Percentiles rank a stretch among this genome's conserved stretches.
Evolutionary conservation across 306 rosid species (phyloP).

Genomic region (barrel medic (Medicago truncatula)): DNA sequence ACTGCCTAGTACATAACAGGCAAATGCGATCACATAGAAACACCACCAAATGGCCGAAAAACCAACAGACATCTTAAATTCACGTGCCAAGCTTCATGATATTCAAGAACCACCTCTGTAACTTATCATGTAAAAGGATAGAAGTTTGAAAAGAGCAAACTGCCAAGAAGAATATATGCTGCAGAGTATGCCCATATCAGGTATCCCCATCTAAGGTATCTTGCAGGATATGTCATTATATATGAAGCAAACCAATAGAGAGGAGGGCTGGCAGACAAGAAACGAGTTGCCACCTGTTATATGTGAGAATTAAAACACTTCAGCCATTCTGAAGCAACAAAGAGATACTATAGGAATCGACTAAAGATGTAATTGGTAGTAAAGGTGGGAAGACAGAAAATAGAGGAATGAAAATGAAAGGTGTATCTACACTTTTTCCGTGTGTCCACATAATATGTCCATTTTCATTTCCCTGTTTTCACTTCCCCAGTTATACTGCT

Average conservation of each 20-base stretch:
- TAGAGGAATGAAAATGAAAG: constrained; percentile 18
- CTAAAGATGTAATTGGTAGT: not conserved
- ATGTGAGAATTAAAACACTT: constrained; percentile 20
- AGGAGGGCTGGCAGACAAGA: constrained; percentile 86
- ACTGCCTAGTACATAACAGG: constrained; percentile 20
- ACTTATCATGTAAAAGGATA: constrained; percentile 82
- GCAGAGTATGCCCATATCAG: constrained; percentile 82
- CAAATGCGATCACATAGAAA: constrained; percentile 24
- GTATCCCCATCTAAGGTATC: constrained; percentile 62
- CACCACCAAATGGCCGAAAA: constrained; percentile 28
- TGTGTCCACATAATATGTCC: constrained; percentile 14
- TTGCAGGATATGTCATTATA: constrained; percentile 54
- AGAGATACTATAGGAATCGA: constrained; percentile 15
- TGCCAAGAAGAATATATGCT: constrained; percentile 82
- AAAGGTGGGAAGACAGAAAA: constrained; percentile 30
- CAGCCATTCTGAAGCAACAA: constrained; percentile 28
- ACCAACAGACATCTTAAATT: constrained; percentile 1
- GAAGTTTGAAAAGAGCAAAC: constrained; percentile 86
- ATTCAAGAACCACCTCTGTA: constrained; percentile 6
- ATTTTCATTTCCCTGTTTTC: constrained; percentile 25
- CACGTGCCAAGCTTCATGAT: constrained; percentile 12
- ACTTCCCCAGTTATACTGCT: constrained; percentile 7
- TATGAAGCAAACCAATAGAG: constrained; percentile 89
- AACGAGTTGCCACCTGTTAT: constrained; percentile 89
- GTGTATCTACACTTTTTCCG: not conserved